Evolutionary conservation across 1,284 basidiomycete species (phyloP), one percentile per base, ranked within the genome.

Genomic region (Irpex lacteus): DNA sequence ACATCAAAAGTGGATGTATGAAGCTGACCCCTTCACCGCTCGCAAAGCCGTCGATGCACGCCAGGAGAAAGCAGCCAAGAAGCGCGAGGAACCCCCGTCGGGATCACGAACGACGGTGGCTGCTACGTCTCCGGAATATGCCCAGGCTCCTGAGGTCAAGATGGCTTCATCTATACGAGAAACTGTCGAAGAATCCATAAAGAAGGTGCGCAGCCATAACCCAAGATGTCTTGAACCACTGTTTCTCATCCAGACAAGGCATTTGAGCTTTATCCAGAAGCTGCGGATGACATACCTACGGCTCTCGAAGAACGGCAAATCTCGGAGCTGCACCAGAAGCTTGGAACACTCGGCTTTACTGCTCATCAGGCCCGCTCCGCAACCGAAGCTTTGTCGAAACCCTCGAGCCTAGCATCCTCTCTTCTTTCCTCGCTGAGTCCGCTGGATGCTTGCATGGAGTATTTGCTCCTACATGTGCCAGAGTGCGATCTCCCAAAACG

Each of bases 1-100:
- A 0, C 91, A 95, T 75, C 83, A 87, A 72, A 85, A 83, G 60
- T 96, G 94, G 94, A 89, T 94, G 84, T 96, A 91, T 73, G 82
- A 85, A n/a, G 78, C 86, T 5, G 94, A 96, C 77, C 95, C 94
- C 0, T 96, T 96, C 72, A 83, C 85, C 38, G 92, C 92, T 6
- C 82, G 82, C 65, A 86, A 86, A 68, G 81, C 83, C 66, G 89
- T 93, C 0, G 83, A 86, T 38, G 82, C 85, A 56, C 80, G 90
- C 54, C 90, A 92, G 72, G 81, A 77, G 47, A 86, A 86, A 66
- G 79, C 80, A 26, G 75, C 79, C 9, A 77, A 82, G 71, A 82
- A 76, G 71, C 78, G 75, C 57, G 80, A 83, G 62, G 77, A 58
- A 5, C 47, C 56, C 18, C 57, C 60, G 19, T 50, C 60, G 21